Evolutionary conservation across 148 eudicot species (phyloP), one percentile per base, ranked within the genome.

Genomic region (Camellia sinensis): DNA sequence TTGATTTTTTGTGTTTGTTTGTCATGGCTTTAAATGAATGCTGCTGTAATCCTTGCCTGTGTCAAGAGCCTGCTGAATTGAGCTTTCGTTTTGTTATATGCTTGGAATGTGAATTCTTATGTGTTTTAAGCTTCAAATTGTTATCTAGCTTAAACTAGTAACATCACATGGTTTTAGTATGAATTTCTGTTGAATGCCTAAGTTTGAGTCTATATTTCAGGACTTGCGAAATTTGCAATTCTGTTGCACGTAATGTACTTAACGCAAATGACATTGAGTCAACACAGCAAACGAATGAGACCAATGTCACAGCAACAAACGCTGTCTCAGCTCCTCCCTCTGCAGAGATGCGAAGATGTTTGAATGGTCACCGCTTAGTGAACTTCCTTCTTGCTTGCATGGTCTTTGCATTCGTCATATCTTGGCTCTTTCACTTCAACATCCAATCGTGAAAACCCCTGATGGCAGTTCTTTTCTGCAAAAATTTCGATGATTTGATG

Each of bases 351-450:
- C 84, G 82, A 78, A 82, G 84, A 29, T 87, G 88, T 82, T 76
- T 85, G n/a, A 85, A 89, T 64, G 91, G 91, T 54, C 89, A 88
- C 70, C 86, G 87, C 45, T 80, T 87, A 54, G 76, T 87, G 78
- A 89, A 89, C 46, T 82, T 87, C 71, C 86, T 89, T 48, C 86
- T 89, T 68, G 89, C 87, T 50, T 87, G 88, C 66, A 81, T 89
- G 87, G 87, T 89, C 19, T 83, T 83, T 69, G 85, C 87, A 3
- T 89, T 89, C 73, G 85, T 89, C 79, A 83, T 87, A 81, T 89
- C 91, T 3, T 89, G 89, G 87, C 89, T 89, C 12, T 89, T 89
- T 73, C 91, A 83, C 80, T 89, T 89, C 75, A 84, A 83, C 67
- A 87, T 87, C 52, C 88, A 83, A 37, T 79, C 91, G 2, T 87